phyloP scores from a whole-genome alignment of 768 basidiomycete species.

The Pleurotus tuber-regium region DNA sequence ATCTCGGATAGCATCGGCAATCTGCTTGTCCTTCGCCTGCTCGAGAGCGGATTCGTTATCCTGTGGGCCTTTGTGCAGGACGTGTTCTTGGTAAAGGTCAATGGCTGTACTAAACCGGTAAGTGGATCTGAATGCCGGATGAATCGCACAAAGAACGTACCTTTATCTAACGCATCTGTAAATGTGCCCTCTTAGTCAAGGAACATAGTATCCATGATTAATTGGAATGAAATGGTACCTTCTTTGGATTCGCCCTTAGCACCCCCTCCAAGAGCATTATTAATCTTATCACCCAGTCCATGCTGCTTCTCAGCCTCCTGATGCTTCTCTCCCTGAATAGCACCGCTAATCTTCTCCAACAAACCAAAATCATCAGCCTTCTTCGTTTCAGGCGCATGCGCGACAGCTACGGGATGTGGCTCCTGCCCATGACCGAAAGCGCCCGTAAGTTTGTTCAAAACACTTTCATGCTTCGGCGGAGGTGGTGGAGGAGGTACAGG shows the following conservation, averaged over 20 bases:
- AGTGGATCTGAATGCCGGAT: too few relatives aligned
- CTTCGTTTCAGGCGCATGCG: neutral
- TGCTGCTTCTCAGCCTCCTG: slow-evolving; percentile 16
- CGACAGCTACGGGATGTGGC: too few relatives aligned
- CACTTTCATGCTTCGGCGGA: neutral
- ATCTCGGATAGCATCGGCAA: slow-evolving; percentile 27
- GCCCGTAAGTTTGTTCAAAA: neutral
- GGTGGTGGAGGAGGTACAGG: slow-evolving; percentile 2
- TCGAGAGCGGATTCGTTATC: slow-evolving; percentile 32
- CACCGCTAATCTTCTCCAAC: slow-evolving; percentile 14
- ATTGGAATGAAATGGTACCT: slow-evolving; percentile 10
- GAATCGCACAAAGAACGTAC: neutral
- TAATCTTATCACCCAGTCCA: slow-evolving; percentile 18
- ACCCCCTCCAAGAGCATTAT: slow-evolving; percentile 19
- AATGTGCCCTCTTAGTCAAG: neutral
- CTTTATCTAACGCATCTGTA: neutral
- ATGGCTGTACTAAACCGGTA: too few relatives aligned
- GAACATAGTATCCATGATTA: neutral
- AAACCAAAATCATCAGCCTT: slow-evolving; percentile 13
- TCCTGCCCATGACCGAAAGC: too few relatives aligned
- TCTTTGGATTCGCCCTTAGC: slow-evolving; percentile 18
- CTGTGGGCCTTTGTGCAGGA: slow-evolving; percentile 29
- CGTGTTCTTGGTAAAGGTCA: slow-evolving; percentile 23
- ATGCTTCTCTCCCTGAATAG: slow-evolving; percentile 5
- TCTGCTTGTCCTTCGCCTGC: slow-evolving; percentile 32